Evolutionary conservation across 805 yeast species (phyloP), one percentile per base, ranked within the genome.

Genomic region (Candida insectorum): DNA sequence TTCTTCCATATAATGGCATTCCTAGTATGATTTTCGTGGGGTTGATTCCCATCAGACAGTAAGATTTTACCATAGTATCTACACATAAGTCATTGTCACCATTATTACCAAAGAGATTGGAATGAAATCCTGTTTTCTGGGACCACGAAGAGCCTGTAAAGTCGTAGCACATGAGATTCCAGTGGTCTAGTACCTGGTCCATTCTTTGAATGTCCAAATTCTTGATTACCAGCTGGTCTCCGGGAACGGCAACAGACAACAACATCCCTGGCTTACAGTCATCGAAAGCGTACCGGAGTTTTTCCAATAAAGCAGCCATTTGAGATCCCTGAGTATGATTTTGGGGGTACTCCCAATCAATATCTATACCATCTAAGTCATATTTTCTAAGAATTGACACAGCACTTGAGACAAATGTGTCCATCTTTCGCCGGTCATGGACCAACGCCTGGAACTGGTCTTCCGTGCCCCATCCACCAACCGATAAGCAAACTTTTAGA

Each of bases 81-180:
- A 68, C 79, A 34, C 73, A 72, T 20, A 73, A 47, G 3, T 54
- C 59, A 31, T 64, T 65, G 34, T 52, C 62, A 2, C 69, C 71
- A 24, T 58, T 53, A 13, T 47, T 40, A 3, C 64, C 69, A 75
- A 41, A 87, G 50, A 56, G 48, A 36, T 87, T 86, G 3, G 93
- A 77, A 39, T 86, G 96, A 50, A 75, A 82, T 2, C 73, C 81
- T 0, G 81, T 73, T 3, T 29, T 43, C 0, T 54, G 48, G 1
- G 85, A 77, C 95, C 95, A 86, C 6, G 73, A 65, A 28, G 48
- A 43, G 0, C 97, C 97, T 2, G 79, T 61, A 47, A 80, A 84
- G 54, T 93, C 97, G 55, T 93, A 91, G 13, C 93, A 78, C 97
- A 91, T 91, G 38, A 93, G 54, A 52, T 91, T 89, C 83, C 89